Evolutionary conservation across 176 grass and related monocot genomes (phyloP), one percentile per base, ranked within the genome.

Genomic region (Eleusine indica): DNA sequence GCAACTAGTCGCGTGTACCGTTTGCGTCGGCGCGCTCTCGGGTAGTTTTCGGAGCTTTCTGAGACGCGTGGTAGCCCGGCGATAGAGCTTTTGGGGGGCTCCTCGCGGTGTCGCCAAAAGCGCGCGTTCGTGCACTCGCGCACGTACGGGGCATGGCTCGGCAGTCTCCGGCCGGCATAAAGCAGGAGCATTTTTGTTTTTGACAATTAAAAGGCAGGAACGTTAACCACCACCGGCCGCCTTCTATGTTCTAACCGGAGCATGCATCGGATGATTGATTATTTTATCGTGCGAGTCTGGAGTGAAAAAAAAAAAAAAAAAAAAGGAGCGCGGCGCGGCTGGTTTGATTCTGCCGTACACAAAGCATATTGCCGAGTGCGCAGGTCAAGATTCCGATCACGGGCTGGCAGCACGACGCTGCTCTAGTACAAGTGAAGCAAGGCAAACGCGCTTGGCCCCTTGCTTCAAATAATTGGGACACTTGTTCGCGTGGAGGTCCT

Each of bases 371-470:
- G 0, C 2, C 4, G 35, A 40, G 71, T 69, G 64, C 71, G 60
- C 61, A 29, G 35, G 82, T 75, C 71, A 83, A 75, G 71, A 83
- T 66, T 83, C 65, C 30, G 51, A 75, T 58, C 16, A 75, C 35
- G 48, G 51, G 49, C 16, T 11, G 51, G 0, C 28, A 37, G 70
- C 25, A 51, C 16, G 3, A 52, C 6, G 53, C 16, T 19, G 53
- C 64, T 21, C 21, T 15, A 25, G 25, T 25, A 19, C 32, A 66
- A 67, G 35, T 56, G 71, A 53, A 67, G 60, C 49, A 4, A 28
- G 78, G 19, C 48, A 51, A 28, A 28, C 32, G 11, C 32, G 0
- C 0, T 21, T n/a, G 7, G 53, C 53, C 3, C 49, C 51, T 17
- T 38, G 76, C 3, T n/a, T 65, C 13, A 13, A 74, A 67, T 75